Percentiles rank a stretch among this genome's conserved stretches.
These are phyloP conservation scores for Sugiyamaella pinicola DNA, from an alignment of 1,139 yeast genomes.

Conservation along the genomic window DNA sequence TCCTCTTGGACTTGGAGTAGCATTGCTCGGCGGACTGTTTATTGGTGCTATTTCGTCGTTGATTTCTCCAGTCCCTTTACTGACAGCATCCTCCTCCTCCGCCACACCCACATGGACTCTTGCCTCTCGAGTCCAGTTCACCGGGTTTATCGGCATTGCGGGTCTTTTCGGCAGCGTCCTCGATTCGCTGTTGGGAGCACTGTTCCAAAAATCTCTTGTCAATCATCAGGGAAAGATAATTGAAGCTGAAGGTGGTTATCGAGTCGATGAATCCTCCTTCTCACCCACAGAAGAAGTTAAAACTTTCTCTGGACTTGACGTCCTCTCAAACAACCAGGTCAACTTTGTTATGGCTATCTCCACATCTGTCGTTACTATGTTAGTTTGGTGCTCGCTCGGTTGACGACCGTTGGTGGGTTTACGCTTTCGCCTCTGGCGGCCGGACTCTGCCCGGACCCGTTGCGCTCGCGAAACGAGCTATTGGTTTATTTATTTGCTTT, in stretches of 20 bases:
- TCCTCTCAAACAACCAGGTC: slow-evolving; percentile 49
- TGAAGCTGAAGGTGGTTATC: slow-evolving; percentile 49
- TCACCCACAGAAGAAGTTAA: slow-evolving; percentile 24
- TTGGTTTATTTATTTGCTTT: neutral
- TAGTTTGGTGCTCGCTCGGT: slow-evolving; percentile 30
- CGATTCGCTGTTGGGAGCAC: slow-evolving; percentile 52
- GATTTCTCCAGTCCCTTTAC: slow-evolving; percentile 27
- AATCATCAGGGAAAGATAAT: slow-evolving; percentile 45
- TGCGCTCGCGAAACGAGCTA: slow-evolving; percentile 12
- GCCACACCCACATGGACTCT: slow-evolving; percentile 22
- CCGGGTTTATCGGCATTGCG: slow-evolving; percentile 39
- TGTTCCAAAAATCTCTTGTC: slow-evolving; percentile 45
- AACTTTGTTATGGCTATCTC: slow-evolving; percentile 45
- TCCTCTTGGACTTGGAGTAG: slow-evolving; percentile 46
- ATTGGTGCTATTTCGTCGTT: slow-evolving; percentile 43
- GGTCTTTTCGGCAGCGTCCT: slow-evolving; percentile 49
- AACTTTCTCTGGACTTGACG: slow-evolving; percentile 35
- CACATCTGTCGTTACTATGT: slow-evolving; percentile 40
- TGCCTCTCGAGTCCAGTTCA: slow-evolving; percentile 28
- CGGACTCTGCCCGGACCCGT: slow-evolving; percentile 13
- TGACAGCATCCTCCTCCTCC: too few relatives aligned
- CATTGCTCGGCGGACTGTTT: slow-evolving; percentile 45
- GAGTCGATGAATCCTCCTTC: slow-evolving; percentile 25
- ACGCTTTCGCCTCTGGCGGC: slow-evolving; percentile 6
- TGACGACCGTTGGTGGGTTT: neutral